These are phyloP conservation scores for Zoysia pacifica DNA, from an alignment of 176 grass and related monocot species.

Conservation along the genomic window DNA sequence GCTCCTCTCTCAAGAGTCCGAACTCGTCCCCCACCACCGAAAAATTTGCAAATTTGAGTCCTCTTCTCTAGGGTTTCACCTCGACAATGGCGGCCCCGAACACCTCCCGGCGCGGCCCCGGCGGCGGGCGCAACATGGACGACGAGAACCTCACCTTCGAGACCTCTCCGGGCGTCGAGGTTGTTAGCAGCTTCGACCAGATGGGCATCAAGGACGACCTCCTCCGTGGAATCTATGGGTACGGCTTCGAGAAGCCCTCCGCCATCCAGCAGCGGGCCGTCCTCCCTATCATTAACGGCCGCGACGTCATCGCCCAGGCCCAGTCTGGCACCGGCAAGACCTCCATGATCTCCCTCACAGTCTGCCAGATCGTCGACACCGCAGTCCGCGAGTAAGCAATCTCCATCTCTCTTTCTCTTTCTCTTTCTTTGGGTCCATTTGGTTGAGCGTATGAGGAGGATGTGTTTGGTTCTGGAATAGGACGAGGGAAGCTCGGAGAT, in stretches of 20 bases:
- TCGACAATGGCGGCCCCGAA: slow-evolving; percentile 47
- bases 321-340: slow-evolving; percentile 95
- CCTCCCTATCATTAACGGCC: slow-evolving; percentile 77
- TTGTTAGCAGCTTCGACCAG: slow-evolving; percentile 84
- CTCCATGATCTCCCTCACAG: slow-evolving; percentile 91
- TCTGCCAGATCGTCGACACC: slow-evolving; percentile 94
- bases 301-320: slow-evolving; percentile 96
- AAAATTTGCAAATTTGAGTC: not conserved
- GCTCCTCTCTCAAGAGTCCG: too few relatives aligned
- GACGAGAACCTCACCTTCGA: slow-evolving; percentile 88
- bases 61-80: slow-evolving; percentile 24
- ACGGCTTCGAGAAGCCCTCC: slow-evolving; percentile 97
- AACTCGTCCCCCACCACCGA: not conserved
- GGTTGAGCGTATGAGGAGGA: too few relatives aligned
- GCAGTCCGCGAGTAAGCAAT: slow-evolving; percentile 61
- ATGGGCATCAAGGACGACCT: slow-evolving; percentile 96
- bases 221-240: slow-evolving; percentile 85
- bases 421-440: not conserved
- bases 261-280: slow-evolving; percentile 96
- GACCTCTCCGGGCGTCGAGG: slow-evolving; percentile 86
- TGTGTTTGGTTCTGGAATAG: too few relatives aligned
- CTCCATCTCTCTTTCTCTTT: not conserved
- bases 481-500: too few relatives aligned
- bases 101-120: slow-evolving; percentile 48
- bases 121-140: slow-evolving; percentile 49